Base-by-base conservation (phyloP, 306 rosid genomes). In the Alnus rubra region DNA sequence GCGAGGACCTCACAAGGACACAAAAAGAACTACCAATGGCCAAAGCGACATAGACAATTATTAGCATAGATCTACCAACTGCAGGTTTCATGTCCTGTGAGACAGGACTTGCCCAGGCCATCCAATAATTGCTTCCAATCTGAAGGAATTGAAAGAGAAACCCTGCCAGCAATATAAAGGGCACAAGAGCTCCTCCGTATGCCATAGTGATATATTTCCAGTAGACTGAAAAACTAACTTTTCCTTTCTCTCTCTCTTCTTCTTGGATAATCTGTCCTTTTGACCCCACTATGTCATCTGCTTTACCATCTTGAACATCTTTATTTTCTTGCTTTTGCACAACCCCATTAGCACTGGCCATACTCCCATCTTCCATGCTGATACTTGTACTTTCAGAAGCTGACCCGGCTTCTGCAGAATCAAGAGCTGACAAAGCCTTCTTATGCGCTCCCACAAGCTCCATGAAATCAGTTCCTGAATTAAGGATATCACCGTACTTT, bases 71-170 rank as follows among this genome's bases (percentile, higher is more conserved):
- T 74, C 83, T 81, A 30, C 35, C 58, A 49, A 87, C 92, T 5
- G 88, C 80, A 63, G 92, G 86, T 39, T 87, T 84, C 67, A 77
- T 78, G 19, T 89, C 98, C 42, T 77, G 51, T 19, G 98, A 92
- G 67, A 81, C 78, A 3, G 97, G 97, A 84, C 91, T 86, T 45
- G 97, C 97, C 97, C 93, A 94, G 68, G 95, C 92, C 92, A 92
- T 94, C 97, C 97, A 94, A 78, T 92, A 94, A 79, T 92, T 89
- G 87, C 97, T 92, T 80, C 90, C 97, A 78, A 94, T 91, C 88
- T 92, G 98, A 82, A 92, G 88, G 74, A 72, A 12, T 84, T 92
- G 94, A 79, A 90, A 90, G 44, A 94, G 81, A 83, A 84, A 77
- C 73, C 89, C 89, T 62, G 86, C 85, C 67, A 94, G 82, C 80